A percentile compares a stretch with the other conserved stretches of the same genome.
Evolutionary conservation across 1,139 yeast genomes (phyloP).

Genomic region (Pichia sp.): DNA sequence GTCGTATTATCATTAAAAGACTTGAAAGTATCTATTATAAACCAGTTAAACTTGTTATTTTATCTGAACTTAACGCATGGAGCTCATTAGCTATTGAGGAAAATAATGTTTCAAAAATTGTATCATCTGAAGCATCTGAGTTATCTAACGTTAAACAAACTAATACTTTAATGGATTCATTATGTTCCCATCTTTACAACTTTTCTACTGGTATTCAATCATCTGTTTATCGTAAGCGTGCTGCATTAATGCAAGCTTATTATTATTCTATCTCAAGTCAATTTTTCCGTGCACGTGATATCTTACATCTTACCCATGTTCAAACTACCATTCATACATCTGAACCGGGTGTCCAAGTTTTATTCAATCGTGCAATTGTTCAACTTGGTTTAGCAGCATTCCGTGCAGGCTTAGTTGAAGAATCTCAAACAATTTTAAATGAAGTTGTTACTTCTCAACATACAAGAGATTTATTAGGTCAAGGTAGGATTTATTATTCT

Average conservation of each 20-base stretch:
- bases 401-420: conserved; percentile 80
- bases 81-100: conserved; percentile 29
- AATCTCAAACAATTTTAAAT: conserved; percentile 80
- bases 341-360: conserved; percentile 81
- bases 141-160: conserved; percentile 35
- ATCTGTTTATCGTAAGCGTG: conserved; percentile 69
- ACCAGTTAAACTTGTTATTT: conserved; percentile 66
- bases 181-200: conserved; percentile 59
- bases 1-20: conserved; percentile 78
- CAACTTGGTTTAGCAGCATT: conserved; percentile 96
- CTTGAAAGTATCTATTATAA: conserved; percentile 92
- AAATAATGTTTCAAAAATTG: conserved; percentile 33
- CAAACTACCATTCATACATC: conserved; percentile 78
- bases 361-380: conserved; percentile 91
- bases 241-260: conserved; percentile 80
- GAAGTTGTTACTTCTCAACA: conserved; percentile 86
- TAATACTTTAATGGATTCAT: conserved; percentile 53
- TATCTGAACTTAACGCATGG: conserved; percentile 74
- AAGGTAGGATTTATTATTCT: conserved; percentile 72
- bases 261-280: conserved; percentile 86
- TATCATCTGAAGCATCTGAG: conserved; percentile 26
- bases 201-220: conserved; percentile 42
- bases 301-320: conserved; percentile 79
- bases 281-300: conserved; percentile 79
- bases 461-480: conserved; percentile 90